phyloP scores from a whole-genome alignment of 306 rosid genomes.

The Sindora glabra region DNA sequence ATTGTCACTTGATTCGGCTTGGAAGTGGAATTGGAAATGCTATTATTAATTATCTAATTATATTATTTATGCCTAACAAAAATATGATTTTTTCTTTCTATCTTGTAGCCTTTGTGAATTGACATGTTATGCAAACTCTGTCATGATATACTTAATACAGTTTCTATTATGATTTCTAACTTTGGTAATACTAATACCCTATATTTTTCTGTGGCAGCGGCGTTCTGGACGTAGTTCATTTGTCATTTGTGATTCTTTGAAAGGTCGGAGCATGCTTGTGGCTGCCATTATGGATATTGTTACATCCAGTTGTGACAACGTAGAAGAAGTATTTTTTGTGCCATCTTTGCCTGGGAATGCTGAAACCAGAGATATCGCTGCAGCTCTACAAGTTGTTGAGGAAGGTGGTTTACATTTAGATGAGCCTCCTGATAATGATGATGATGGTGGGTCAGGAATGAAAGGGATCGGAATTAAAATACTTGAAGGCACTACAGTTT shows the following conservation, averaged over 20 bases:
- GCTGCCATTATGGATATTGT: constrained; percentile 95
- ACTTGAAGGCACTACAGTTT: constrained; percentile 70
- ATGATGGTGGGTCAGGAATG: constrained; percentile 50
- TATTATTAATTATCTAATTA: not conserved
- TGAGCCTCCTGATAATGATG: constrained; percentile 47
- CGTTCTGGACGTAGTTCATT: constrained; percentile 66
- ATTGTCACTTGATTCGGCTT: no score
- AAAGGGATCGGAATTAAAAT: constrained; percentile 83
- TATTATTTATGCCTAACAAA: no score
- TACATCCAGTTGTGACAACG: constrained; percentile 73
- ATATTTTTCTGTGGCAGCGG: constrained; percentile 52
- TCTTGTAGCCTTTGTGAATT: no score
- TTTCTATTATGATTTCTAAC: constrained; percentile 23
- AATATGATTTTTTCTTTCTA: no score
- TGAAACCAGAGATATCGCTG: constrained; percentile 74
- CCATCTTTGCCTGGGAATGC: constrained; percentile 79
- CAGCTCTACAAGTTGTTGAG: constrained; percentile 82
- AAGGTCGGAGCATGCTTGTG: constrained; percentile 98
- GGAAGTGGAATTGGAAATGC: no score
- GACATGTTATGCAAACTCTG: constrained; percentile 10
- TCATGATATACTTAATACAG: constrained; percentile 11
- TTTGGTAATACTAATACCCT: constrained; percentile 19
- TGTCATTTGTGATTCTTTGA: constrained; percentile 71
- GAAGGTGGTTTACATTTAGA: constrained; percentile 82
- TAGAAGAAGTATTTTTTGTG: constrained; percentile 44